Evolutionary conservation across 2,329 filamentous ascomycete species (phyloP).

Genomic region (Rhynchosporium graminicola): DNA sequence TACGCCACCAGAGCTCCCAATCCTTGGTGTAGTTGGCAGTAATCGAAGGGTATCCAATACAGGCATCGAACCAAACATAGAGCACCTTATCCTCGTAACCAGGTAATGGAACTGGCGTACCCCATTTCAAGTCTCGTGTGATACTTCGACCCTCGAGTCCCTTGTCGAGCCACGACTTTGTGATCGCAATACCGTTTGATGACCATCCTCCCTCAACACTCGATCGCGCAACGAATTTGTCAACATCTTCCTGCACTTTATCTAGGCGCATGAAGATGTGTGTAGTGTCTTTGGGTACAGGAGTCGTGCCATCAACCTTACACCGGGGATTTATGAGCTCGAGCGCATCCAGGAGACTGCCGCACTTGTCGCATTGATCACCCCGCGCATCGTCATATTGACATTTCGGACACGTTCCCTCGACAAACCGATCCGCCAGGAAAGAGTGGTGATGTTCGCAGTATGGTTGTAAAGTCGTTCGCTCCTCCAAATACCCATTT

Average conservation of each 20-base stretch:
- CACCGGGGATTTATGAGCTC: conserved; percentile 81
- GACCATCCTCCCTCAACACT: conserved; percentile 77
- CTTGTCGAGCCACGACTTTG: conserved; percentile 78
- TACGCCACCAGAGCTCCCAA: conserved; percentile 94
- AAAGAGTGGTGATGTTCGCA: conserved; percentile 78
- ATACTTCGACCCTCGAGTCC: conserved; percentile 86
- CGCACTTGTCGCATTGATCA: conserved; percentile 76
- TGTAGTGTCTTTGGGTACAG: conserved; percentile 79
- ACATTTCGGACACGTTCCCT: conserved; percentile 77
- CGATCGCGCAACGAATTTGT: conserved; percentile 74
- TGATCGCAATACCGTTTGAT: conserved; percentile 73
- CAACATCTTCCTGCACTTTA: conserved; percentile 74
- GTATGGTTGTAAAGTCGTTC: conserved; percentile 85
- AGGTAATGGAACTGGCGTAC: conserved; percentile 55
- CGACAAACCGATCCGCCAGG: conserved; percentile 83
- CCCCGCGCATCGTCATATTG: conserved; percentile 69
- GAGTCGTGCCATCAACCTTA: conserved; percentile 84
- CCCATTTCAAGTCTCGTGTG: conserved; percentile 91
- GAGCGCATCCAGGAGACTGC: conserved; percentile 58
- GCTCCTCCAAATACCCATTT: conserved; percentile 86
- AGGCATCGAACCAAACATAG: conserved; percentile 86
- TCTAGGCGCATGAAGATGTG: conserved; percentile 90
- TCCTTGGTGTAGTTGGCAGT: conserved; percentile 85
- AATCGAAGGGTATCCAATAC: conserved; percentile 94
- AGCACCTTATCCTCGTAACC: conserved; percentile 77